Evolutionary conservation across 805 yeast species (phyloP).

Genomic region (Saturnispora mendoncae): DNA sequence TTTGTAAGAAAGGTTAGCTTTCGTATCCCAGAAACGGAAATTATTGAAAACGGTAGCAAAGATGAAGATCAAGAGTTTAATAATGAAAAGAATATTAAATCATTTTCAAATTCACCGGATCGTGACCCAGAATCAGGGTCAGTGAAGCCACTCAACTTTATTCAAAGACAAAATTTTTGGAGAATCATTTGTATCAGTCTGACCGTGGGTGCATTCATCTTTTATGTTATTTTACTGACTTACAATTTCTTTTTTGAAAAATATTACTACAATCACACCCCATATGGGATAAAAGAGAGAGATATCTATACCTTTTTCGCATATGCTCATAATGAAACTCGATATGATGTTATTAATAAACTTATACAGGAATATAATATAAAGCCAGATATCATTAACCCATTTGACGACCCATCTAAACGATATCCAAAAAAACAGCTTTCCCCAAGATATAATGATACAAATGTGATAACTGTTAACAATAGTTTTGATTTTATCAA

Average conservation of each 20-base stretch:
- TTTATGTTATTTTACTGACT: constrained; percentile 5
- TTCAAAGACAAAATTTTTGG: too few relatives aligned
- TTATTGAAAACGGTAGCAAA: too few relatives aligned
- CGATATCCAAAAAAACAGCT: neutral
- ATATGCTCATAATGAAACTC: neutral
- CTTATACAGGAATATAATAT: neutral
- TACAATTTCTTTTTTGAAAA: neutral
- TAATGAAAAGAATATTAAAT: too few relatives aligned
- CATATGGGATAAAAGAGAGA: neutral
- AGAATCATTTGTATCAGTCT: neutral
- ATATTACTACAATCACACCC: too few relatives aligned
- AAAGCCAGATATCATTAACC: neutral
- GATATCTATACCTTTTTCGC: constrained; percentile 6
- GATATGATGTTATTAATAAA: neutral
- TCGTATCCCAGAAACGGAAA: neutral
- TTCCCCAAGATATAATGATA: constrained; percentile 1
- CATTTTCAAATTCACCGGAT: too few relatives aligned
- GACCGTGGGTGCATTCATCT: neutral
- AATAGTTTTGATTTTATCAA: constrained; percentile 27
- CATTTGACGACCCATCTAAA: neutral
- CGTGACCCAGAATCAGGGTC: neutral
- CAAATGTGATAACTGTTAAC: neutral
- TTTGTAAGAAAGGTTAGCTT: too few relatives aligned
- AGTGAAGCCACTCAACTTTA: too few relatives aligned
- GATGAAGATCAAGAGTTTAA: too few relatives aligned